phyloP scores from a whole-genome alignment of 2,329 filamentous ascomycete species.

The Aspergillus amoenus region DNA sequence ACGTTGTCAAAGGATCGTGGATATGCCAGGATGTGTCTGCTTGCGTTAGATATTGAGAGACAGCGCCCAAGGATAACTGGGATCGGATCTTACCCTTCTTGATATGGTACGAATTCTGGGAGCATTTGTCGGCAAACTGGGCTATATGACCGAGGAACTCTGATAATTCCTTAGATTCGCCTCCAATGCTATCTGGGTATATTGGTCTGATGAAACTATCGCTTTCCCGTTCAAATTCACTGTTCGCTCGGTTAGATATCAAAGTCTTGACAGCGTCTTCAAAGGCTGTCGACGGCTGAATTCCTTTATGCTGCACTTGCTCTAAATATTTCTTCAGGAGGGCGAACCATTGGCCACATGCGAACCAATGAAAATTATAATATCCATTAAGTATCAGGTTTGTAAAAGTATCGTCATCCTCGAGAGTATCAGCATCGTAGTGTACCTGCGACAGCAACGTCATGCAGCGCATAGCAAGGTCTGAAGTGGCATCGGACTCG shows the following conservation, averaged over 20 bases:
- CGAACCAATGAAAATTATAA: slow-evolving; percentile 5
- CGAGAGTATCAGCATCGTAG: background rate
- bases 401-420: background rate
- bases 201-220: background rate
- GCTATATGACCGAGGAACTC: background rate
- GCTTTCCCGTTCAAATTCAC: background rate
- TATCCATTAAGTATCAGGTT: background rate
- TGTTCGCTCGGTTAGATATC: background rate
- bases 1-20: background rate
- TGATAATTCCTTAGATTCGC: background rate
- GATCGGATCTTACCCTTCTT: background rate
- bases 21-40: background rate
- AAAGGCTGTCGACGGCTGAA: background rate
- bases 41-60: background rate
- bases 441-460: background rate
- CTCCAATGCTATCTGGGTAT: background rate
- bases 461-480: slow-evolving; percentile 2
- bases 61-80: background rate
- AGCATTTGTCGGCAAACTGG: slow-evolving; percentile 1
- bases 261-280: background rate
- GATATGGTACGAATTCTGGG: slow-evolving; percentile 1
- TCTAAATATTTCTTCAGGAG: background rate
- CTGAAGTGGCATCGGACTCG: background rate
- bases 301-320: background rate
- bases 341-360: background rate